Percentiles rank a stretch among this genome's conserved stretches.
phyloP scores from a whole-genome alignment of 129 eudicot species.

The Silybum marianum region DNA sequence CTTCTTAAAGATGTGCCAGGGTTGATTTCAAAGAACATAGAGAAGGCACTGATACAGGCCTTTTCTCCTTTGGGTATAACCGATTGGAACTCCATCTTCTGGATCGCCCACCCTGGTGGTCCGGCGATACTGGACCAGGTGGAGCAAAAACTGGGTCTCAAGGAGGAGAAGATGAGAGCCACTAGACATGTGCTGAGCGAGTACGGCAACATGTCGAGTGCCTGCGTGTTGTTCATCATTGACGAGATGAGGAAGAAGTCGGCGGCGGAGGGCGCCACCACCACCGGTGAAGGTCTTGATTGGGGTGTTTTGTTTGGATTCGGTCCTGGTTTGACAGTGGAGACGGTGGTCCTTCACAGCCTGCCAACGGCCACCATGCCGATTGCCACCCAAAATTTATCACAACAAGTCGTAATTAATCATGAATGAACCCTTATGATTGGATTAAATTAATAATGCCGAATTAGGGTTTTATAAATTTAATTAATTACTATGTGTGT shows the following conservation, averaged over 20 bases:
- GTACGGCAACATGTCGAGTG: constrained; percentile 67
- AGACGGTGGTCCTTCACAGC: constrained; percentile 61
- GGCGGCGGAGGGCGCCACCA: constrained; percentile 38
- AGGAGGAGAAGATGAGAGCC: constrained; percentile 52
- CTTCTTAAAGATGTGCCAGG: constrained; percentile 53
- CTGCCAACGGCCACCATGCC: constrained; percentile 29
- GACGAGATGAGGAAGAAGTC: constrained; percentile 70
- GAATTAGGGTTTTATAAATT: not conserved
- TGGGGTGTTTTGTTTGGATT: constrained; percentile 68
- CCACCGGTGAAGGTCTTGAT: constrained; percentile 58
- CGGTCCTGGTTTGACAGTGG: constrained; percentile 66
- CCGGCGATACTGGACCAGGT: constrained; percentile 63
- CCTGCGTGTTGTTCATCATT: constrained; percentile 52
- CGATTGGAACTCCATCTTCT: constrained; percentile 70
- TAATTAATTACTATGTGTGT: not conserved
- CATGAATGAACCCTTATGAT: not conserved
- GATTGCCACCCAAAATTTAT: not conserved
- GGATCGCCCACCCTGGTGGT: constrained; percentile 51
- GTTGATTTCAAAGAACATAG: constrained; percentile 57
- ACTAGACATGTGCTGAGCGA: constrained; percentile 57
- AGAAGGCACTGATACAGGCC: constrained; percentile 44
- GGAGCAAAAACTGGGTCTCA: constrained; percentile 46
- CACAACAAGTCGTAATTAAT: not conserved
- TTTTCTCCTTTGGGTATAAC: constrained; percentile 49
- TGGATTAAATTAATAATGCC: not conserved